Percentiles rank a stretch among this genome's conserved stretches.
phyloP scores from a whole-genome alignment of 2,329 filamentous ascomycete species.

The Lecanicillium sp. region DNA sequence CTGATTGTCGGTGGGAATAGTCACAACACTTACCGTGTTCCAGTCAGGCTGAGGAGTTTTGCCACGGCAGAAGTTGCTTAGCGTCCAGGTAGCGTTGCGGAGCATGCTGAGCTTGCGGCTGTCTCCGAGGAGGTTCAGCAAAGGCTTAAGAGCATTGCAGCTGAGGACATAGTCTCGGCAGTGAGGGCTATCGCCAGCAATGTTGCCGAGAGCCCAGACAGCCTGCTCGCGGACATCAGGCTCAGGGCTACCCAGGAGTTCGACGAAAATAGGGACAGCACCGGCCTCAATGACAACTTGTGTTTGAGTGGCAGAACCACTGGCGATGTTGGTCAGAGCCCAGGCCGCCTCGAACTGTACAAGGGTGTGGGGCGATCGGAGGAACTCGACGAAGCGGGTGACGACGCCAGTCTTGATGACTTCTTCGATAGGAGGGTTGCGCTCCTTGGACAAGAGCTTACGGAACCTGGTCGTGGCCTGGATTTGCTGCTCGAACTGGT shows the following conservation, averaged over 20 bases:
- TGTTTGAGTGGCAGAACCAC: constrained; percentile 91
- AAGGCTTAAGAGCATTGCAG: constrained; percentile 82
- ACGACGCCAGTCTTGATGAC: constrained; percentile 99
- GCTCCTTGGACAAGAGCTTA: constrained; percentile 96
- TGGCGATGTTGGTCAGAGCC: constrained; percentile 98
- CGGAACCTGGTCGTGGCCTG: constrained; percentile 96
- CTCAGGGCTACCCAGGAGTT: constrained; percentile 89
- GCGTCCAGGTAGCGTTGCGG: constrained; percentile 94
- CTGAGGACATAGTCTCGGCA: constrained; percentile 95
- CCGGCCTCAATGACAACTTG: constrained; percentile 98
- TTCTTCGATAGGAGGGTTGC: constrained; percentile 97
- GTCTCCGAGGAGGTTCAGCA: constrained; percentile 84
- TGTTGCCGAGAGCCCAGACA: constrained; percentile 97
- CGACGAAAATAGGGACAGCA: constrained; percentile 96
- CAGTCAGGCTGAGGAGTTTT: constrained; percentile 99
- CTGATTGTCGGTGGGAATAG: constrained; percentile 5
- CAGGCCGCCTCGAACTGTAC: constrained; percentile 99
- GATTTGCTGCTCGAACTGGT: constrained; percentile 96
- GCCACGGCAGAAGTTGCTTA: constrained; percentile 99
- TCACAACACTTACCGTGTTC: constrained; percentile 68
- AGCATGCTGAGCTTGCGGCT: constrained; percentile 99
- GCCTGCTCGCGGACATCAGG: constrained; percentile 97
- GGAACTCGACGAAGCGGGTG: constrained; percentile 94
- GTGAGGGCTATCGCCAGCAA: constrained; percentile 94
- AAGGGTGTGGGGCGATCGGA: constrained; percentile 92